Conservation (phyloP, 2,329 filamentous ascomycete genomes). For the Xenosphaeropsis pyriputrescens region DNA sequence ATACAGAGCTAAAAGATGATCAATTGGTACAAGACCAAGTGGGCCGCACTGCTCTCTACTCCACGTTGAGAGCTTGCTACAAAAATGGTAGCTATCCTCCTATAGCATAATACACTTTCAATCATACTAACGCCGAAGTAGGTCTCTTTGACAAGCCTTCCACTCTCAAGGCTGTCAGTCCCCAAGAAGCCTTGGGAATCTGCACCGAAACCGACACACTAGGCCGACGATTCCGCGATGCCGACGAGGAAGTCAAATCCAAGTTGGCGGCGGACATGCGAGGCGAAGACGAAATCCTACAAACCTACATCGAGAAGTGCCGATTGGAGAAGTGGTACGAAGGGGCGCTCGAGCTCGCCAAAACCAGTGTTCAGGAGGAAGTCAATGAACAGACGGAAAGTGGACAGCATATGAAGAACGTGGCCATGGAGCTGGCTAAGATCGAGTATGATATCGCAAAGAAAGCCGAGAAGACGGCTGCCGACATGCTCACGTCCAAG, state of each 20-base stretch:
- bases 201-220: constrained; percentile 44
- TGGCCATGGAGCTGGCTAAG: constrained; percentile 8
- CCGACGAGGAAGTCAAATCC: constrained; percentile 48
- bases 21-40: constrained; percentile 47
- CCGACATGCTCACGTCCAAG: constrained; percentile 10
- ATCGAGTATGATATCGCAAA: constrained; percentile 13
- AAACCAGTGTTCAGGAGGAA: constrained; percentile 20
- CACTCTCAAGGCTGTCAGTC: constrained; percentile 30
- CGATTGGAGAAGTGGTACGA: constrained; percentile 56
- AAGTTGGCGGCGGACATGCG: constrained; percentile 59
- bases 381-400: constrained; percentile 13
- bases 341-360: constrained; percentile 22
- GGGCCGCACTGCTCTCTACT: constrained; percentile 51
- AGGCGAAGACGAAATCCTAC: constrained; percentile 54
- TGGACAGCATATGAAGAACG: constrained; percentile 9
- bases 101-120: neutral
- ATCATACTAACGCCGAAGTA: constrained; percentile 7
- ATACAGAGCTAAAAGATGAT: constrained; percentile 63
- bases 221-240: constrained; percentile 35
- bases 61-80: constrained; percentile 49
- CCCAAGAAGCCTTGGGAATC: constrained; percentile 40
- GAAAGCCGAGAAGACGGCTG: constrained; percentile 13
- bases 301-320: constrained; percentile 49
- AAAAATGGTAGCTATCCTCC: constrained; percentile 41
- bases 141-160: constrained; percentile 23